A percentile compares a stretch with the other conserved stretches of the same genome.
These are phyloP conservation scores for Xylaria palmicola DNA, from an alignment of 495 filamentous ascomycete species.

Conservation along the genomic window DNA sequence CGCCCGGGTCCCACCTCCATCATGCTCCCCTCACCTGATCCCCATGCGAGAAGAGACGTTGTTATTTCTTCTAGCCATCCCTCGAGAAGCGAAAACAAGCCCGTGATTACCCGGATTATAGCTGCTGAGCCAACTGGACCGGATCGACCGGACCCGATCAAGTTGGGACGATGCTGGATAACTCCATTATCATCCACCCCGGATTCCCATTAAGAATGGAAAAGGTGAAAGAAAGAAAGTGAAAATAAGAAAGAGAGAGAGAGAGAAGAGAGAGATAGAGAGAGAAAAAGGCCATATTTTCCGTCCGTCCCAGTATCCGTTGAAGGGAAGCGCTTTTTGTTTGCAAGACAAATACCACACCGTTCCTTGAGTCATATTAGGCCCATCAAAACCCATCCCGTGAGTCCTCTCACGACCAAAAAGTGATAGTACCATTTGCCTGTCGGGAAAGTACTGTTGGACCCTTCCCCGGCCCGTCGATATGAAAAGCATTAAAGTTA, in stretches of 20 bases:
- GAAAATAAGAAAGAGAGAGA: no score
- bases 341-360: constrained; percentile 1
- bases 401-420: background rate
- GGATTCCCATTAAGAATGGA: background rate
- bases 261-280: no score
- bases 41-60: background rate
- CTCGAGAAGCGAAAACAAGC: background rate
- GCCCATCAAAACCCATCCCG: background rate
- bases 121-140: background rate
- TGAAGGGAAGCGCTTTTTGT: constrained; percentile 2
- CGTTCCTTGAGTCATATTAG: background rate
- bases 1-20: background rate
- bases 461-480: background rate
- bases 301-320: background rate
- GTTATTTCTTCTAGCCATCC: background rate
- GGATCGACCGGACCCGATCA: background rate
- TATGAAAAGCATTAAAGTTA: background rate
- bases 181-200: constrained; percentile 2
- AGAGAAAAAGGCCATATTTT: no score
- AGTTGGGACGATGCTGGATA: constrained; percentile 2
- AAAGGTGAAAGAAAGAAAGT: no score
- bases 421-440: background rate
- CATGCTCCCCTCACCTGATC: background rate
- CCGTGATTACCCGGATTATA: background rate
- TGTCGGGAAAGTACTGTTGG: constrained; percentile 4